Base-by-base conservation (phyloP, 2,329 filamentous ascomycete genomes). In the Cyphellophora europaea region DNA sequence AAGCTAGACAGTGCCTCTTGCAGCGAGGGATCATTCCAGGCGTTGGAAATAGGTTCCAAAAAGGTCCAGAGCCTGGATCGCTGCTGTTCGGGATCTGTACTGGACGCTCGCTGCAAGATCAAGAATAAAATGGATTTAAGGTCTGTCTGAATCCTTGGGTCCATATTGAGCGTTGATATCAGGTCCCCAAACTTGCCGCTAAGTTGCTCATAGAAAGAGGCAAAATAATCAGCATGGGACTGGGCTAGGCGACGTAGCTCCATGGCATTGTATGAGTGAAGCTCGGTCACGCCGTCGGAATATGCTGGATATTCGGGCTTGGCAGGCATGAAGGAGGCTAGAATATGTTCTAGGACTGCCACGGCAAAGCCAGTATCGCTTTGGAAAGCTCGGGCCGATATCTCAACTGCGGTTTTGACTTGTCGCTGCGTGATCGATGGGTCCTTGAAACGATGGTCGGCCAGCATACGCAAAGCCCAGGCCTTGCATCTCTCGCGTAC, bases 111-210 rank as follows among this genome's bases (percentile, higher is more conserved):
- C 58, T 96, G 89, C 74, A 91, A 80, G 43, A 98, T 91, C 40
- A 93, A 91, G 55, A 98, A 93, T 1, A 96, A 68, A 44, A 96
- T 89, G 6, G 87, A 89, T 48, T 79, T 83, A 51, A 93, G 88
- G 2, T 88, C 85, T 52, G 91, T 79, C 38, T 84, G 77, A 19
- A 88, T 75, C 52, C 88, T 86, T 50, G 89, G 81, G 51, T 95
- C 89, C 18, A 82, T 63, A 35, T 73, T 71, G 18, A 82, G 76
- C 31, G 82, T 75, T 42, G 77, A 69, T 53, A 82, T 72, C 65
- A 93, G 78, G 55, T 89, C 82, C 40, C 81, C 80, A 40, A 96
- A 79, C 52, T 86, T 86, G 23, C 70, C 71, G 55, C 93, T 84
- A 17, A 98, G 74, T 48, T 91, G 77, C 38, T 89, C 82, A 54